Percentiles rank a stretch among this genome's conserved stretches.
Conservation (phyloP, 1,284 basidiomycete species). For the Sanguinoderma infundibulare region DNA sequence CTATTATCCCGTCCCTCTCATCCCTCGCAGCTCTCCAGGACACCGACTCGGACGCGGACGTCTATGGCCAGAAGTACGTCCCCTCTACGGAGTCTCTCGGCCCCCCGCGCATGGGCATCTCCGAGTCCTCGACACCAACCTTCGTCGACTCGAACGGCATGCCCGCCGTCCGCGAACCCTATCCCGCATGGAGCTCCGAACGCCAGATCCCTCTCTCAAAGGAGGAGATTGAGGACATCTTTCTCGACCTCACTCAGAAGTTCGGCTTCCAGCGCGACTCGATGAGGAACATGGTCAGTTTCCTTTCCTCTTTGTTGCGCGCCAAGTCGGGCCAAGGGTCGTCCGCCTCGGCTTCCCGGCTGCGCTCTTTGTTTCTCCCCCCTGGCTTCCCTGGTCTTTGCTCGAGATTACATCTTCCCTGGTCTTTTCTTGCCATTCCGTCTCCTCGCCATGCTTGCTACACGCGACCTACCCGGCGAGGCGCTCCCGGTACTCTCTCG, state of each 20-base stretch:
- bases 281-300: conserved; percentile 86
- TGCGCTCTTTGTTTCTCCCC: neutral
- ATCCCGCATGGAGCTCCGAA: conserved; percentile 93
- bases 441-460: neutral
- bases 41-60: conserved; percentile 77
- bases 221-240: conserved; percentile 99
- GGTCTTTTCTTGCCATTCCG: neutral
- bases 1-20: conserved; percentile 26
- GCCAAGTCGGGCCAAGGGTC: neutral
- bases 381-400: conserved; percentile 1
- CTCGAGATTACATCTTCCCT: neutral
- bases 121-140: conserved; percentile 67
- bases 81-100: conserved; percentile 76
- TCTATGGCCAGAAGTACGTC: conserved; percentile 67
- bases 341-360: neutral
- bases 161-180: conserved; percentile 68
- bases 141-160: conserved; percentile 58
- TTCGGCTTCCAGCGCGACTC: conserved; percentile 97
- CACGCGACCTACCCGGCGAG: neutral
- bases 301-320: conserved; percentile 2
- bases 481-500: neutral
- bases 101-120: conserved; percentile 58
- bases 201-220: conserved; percentile 95
- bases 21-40: conserved; percentile 57
- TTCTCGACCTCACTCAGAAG: conserved; percentile 97